Conservation (phyloP, 1,284 basidiomycete genomes). For the Fomitopsis pinicola region DNA sequence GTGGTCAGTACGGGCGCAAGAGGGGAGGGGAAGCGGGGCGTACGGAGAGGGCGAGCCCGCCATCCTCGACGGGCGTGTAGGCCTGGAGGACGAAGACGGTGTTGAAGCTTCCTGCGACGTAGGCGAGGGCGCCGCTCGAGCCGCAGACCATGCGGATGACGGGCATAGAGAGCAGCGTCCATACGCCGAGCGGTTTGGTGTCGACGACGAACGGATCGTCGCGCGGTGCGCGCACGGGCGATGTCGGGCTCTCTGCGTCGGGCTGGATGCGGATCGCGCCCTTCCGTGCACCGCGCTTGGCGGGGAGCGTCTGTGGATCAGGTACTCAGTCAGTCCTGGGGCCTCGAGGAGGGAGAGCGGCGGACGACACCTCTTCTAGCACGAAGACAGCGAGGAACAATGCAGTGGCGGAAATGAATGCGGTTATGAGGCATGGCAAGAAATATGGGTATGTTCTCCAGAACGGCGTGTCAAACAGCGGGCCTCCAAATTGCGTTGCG, state of each 20-base stretch:
- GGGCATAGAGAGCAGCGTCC: constrained; percentile 43
- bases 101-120: constrained; percentile 54
- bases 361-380: constrained; percentile 47
- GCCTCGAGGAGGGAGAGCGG: neutral
- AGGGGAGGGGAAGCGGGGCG: constrained; percentile 17
- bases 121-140: constrained; percentile 56
- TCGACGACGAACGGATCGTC: neutral
- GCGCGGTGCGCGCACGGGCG: constrained; percentile 4
- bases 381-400: constrained; percentile 39
- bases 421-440: constrained; percentile 49
- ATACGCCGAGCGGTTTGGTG: constrained; percentile 19
- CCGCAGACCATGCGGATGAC: constrained; percentile 47
- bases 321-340: neutral
- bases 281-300: constrained; percentile 14
- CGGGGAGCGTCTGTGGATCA: constrained; percentile 36
- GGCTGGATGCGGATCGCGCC: constrained; percentile 10
- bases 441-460: constrained; percentile 53
- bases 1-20: neutral
- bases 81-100: constrained; percentile 63
- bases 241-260: constrained; percentile 7
- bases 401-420: constrained; percentile 23
- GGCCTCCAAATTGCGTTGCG: constrained; percentile 38
- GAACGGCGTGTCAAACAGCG: constrained; percentile 38
- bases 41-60: constrained; percentile 56
- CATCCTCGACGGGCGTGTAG: constrained; percentile 51